These are phyloP conservation scores for Lepidopterella palustris DNA, from an alignment of 495 filamentous ascomycete genomes.

Conservation along the genomic window DNA sequence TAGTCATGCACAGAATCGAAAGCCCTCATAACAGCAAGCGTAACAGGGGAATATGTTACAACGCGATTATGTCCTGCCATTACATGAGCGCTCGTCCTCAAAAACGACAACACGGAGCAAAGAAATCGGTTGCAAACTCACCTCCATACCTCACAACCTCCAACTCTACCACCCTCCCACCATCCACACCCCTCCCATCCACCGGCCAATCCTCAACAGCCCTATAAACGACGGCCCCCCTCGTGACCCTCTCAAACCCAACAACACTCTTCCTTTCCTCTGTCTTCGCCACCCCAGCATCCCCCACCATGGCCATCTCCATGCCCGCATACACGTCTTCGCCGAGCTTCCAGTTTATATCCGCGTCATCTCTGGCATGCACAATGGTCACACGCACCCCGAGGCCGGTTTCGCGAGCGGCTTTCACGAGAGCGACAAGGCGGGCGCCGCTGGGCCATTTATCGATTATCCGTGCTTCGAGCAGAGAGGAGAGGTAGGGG, in stretches of 20 bases:
- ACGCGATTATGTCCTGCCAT: constrained; percentile 54
- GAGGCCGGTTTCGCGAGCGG: constrained; percentile 1
- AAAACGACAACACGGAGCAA: neutral
- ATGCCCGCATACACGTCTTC: constrained; percentile 28
- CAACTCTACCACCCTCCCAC: constrained; percentile 41
- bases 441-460: constrained; percentile 50
- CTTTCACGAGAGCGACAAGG: constrained; percentile 32
- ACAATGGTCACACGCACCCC: constrained; percentile 19
- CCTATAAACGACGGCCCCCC: constrained; percentile 23
- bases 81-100: neutral
- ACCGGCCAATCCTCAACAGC: constrained; percentile 17
- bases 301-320: constrained; percentile 36
- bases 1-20: constrained; percentile 37
- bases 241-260: constrained; percentile 31
- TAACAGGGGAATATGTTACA: constrained; percentile 48
- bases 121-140: constrained; percentile 31
- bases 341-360: constrained; percentile 33
- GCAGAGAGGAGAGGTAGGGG: constrained; percentile 45
- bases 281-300: constrained; percentile 32
- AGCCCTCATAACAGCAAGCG: constrained; percentile 57
- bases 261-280: constrained; percentile 28
- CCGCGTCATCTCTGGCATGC: constrained; percentile 33
- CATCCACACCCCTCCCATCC: constrained; percentile 4
- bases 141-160: constrained; percentile 54
- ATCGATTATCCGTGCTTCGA: constrained; percentile 46